Base-by-base conservation (phyloP, 176 grass and related monocot genomes). In the Oryza rufipogon region DNA sequence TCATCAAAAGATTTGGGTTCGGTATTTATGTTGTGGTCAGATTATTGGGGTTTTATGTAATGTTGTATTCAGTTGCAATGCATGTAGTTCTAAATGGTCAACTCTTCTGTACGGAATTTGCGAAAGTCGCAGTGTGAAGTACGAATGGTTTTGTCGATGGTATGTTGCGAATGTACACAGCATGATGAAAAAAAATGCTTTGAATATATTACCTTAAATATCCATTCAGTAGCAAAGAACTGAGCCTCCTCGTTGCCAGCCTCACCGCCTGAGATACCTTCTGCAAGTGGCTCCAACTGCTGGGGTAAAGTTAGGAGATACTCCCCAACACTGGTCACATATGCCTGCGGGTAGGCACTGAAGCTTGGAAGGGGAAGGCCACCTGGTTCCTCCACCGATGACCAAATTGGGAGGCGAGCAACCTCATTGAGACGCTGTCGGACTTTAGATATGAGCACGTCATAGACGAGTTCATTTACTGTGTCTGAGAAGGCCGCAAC, bases 221-320 rank as follows among this genome's bases (percentile, higher is more conserved):
- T 92, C 97, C 97, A 99, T 84, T 99, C 97, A 5, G 88, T 94
- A 22, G 97, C 93, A 88, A 99, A 99, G 79, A 99, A 92, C 72
- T 99, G 97, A 8, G 97, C 97, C 63, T 99, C 97, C 0, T 98
- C 96, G 16, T 91, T 91, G 7, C 91, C 88, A 73, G 90, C 38
- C 46, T 97, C 95, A 33, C 68, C 84, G 81, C 89, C 90, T 30
- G 93, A 92, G 77, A 94, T 88, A 71, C 88, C 92, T 91, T 99
- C 97, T 66, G 91, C 88, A 6, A 99, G 86, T 74, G 97, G 97
- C 83, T 99, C 97, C 74, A 99, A 71, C 70, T 99, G 97, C 54
- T 99, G 93, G 4, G 97, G 93, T 68, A 99, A 91, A 86, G 97
- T 99, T 73, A 99, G 93, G 64, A 99, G 91, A 91, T 99, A 99